phyloP scores from a whole-genome alignment of 805 yeast species.

The Naumovozyma castellii region DNA sequence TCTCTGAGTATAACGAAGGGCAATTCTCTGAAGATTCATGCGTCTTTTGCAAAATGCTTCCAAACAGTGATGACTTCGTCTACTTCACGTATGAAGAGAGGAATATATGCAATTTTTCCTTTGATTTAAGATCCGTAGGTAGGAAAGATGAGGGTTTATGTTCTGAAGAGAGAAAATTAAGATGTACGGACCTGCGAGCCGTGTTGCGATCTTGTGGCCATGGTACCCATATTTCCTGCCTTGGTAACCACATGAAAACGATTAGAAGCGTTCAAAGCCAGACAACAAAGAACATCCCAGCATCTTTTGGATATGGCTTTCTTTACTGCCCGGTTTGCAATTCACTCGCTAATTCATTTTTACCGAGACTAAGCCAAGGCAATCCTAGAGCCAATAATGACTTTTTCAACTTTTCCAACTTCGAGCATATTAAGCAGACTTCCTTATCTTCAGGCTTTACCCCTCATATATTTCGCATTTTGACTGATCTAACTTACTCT shows the following conservation, averaged over 20 bases:
- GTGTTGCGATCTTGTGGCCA: slow-evolving; percentile 69
- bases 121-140: too few relatives aligned
- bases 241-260: slow-evolving; percentile 51
- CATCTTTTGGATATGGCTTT: slow-evolving; percentile 58
- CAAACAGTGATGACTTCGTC: slow-evolving; percentile 22
- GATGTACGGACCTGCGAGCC: slow-evolving; percentile 30
- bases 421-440: background rate
- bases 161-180: slow-evolving; percentile 20
- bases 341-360: slow-evolving; percentile 70
- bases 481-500: background rate
- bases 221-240: slow-evolving; percentile 82
- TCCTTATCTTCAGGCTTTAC: background rate
- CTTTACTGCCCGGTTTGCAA: slow-evolving; percentile 88
- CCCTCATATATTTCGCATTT: background rate
- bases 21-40: slow-evolving; percentile 22
- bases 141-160: background rate
- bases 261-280: slow-evolving; percentile 51
- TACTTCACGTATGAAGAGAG: slow-evolving; percentile 25
- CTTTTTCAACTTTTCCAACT: slow-evolving; percentile 3
- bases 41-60: slow-evolving; percentile 26
- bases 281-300: slow-evolving; percentile 75
- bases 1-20: slow-evolving; percentile 8
- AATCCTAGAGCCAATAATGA: slow-evolving; percentile 4
- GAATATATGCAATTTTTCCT: slow-evolving; percentile 19
- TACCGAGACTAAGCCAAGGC: slow-evolving; percentile 44